These are phyloP conservation scores for Mortierella hygrophila DNA, from an alignment of 192 early-diverging fungal species.

Conservation along the genomic window DNA sequence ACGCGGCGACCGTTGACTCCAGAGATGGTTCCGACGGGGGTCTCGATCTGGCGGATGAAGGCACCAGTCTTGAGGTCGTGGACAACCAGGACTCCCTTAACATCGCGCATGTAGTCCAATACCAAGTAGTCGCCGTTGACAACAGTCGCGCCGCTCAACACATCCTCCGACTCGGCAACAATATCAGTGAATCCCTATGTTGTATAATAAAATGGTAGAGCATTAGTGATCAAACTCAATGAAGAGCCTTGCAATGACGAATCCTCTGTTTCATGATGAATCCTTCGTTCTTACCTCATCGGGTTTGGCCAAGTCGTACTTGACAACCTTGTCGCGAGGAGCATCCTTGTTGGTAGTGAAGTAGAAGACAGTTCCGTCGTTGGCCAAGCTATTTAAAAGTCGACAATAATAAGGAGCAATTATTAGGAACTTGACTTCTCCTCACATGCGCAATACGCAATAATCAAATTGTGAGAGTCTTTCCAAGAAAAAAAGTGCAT, in stretches of 20 bases:
- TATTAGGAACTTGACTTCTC: neutral
- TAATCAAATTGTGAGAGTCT: neutral
- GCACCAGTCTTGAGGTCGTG: constrained; percentile 60
- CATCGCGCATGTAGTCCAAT: constrained; percentile 72
- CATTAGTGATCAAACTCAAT: neutral
- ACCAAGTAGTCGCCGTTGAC: constrained; percentile 70
- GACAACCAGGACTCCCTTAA: constrained; percentile 64
- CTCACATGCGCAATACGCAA: neutral
- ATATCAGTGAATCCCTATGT: constrained; percentile 69
- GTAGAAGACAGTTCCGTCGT: constrained; percentile 70
- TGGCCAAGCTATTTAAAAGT: constrained; percentile 58
- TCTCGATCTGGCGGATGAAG: constrained; percentile 47
- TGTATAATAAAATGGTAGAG: neutral
- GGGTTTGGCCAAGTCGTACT: constrained; percentile 69
- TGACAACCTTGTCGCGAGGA: constrained; percentile 70
- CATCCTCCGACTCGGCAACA: constrained; percentile 66
- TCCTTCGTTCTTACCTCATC: constrained; percentile 49
- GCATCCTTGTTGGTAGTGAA: constrained; percentile 73
- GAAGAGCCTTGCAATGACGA: neutral
- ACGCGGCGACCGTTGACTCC: constrained; percentile 46
- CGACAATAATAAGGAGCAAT: neutral
- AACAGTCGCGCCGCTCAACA: constrained; percentile 56
- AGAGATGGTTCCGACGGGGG: constrained; percentile 68
- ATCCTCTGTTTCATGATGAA: neutral
- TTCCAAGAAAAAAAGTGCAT: neutral